Conservation (phyloP, 257 asterid species). For the Solanum lycopersicoides region DNA sequence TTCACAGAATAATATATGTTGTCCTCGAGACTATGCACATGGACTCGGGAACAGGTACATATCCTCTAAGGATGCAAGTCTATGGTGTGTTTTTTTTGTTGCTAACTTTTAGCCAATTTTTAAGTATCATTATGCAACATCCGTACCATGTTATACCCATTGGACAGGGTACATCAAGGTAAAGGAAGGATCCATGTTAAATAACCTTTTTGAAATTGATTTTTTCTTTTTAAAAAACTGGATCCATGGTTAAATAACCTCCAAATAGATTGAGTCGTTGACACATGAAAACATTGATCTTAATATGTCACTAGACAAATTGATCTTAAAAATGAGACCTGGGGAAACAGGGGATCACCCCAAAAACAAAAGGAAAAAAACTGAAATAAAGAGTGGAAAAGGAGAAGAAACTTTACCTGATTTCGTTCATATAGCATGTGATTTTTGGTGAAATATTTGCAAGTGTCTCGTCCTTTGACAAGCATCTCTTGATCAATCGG, state of each 20-base stretch:
- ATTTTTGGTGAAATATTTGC: constrained; percentile 22
- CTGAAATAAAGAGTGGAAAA: neutral
- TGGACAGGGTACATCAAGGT: neutral
- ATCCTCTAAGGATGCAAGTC: neutral
- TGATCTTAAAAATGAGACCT: neutral
- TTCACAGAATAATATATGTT: neutral
- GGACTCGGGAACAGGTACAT: neutral
- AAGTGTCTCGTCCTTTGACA: constrained; percentile 21
- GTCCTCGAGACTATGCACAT: neutral
- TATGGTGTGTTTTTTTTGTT: too few species aligned
- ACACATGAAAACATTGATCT: neutral
- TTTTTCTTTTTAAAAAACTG: neutral
- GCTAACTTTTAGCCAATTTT: neutral
- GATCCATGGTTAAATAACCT: neutral
- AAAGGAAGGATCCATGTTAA: neutral
- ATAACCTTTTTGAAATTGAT: neutral
- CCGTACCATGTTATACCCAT: neutral
- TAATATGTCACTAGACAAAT: neutral
- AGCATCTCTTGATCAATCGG: constrained; percentile 25
- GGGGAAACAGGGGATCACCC: neutral
- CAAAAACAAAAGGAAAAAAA: neutral
- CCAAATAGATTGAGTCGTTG: neutral
- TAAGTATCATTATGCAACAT: neutral
- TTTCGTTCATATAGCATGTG: constrained; percentile 26
- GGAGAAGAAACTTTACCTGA: constrained; percentile 1